Evolutionary conservation across 2,329 filamentous ascomycete species (phyloP), one percentile per base, ranked within the genome.

Genomic region (Aspergillus floridensis): DNA sequence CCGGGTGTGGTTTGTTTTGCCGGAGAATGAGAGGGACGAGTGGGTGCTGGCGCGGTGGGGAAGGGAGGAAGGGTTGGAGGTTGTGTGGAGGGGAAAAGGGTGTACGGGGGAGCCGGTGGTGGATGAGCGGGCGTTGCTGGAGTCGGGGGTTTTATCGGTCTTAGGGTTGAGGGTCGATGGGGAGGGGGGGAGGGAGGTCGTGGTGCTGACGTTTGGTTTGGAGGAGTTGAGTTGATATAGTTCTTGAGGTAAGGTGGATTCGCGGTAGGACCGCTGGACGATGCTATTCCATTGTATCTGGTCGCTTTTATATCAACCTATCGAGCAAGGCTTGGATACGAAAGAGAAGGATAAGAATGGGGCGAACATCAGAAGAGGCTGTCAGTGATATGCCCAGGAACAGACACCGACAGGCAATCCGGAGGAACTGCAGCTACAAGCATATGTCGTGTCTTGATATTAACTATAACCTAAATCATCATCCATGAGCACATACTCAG

Each of bases 401-500:
- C 26, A 29, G 26, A 29, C 26, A 29, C 26, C 3, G 26, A 3
- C 26, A 22, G 26, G 26, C n/a, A 29, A 29, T 29, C 7, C 26
- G 7, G 7, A 29, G 10, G 5, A 7, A 29, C 26, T 29, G 7
- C 7, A 8, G 22, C 22, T 22, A 22, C 22, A 22, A 22, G 26
- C 26, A 29, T 29, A 29, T 29, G 26, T 29, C 26, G 8, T 29
- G 7, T 29, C 26, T 29, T 29, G 38, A 35, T 54, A 54, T 54
- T 54, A 54, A 54, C 44, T 31, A 29, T 55, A 55, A 47, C n/a
- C n/a, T 38, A 24, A 52, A 60, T 65, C 61, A 65, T 65, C 63
- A 62, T 44, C 60, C 64, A 61, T 63, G 54, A 53, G 53, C 61
- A 51, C 56, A 61, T 66, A 59, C 56, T 53, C 60, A 59, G 52